These are phyloP conservation scores for Capronia epimyces DNA, from an alignment of 2,329 filamentous ascomycete species.

Conservation along the genomic window DNA sequence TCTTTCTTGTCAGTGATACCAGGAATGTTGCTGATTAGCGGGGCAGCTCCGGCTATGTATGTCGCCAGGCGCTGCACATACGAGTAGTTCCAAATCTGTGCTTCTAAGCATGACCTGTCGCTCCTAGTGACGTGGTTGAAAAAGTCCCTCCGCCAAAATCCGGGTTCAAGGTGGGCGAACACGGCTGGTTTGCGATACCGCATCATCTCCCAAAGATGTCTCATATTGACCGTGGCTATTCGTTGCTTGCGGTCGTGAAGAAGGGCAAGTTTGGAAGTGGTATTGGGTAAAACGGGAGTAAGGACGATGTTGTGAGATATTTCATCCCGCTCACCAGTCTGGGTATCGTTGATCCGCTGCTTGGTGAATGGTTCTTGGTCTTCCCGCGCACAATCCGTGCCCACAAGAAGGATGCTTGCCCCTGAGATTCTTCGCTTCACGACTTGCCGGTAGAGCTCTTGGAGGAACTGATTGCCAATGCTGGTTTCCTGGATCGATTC, in stretches of 20 bases:
- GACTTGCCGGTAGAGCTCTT: constrained; percentile 64
- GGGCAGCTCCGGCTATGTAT: constrained; percentile 39
- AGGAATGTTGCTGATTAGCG: constrained; percentile 42
- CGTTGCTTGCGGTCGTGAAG: constrained; percentile 43
- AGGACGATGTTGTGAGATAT: constrained; percentile 52
- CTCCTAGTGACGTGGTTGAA: constrained; percentile 27
- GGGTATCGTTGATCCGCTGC: constrained; percentile 44
- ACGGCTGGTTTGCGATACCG: constrained; percentile 31
- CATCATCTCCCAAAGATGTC: constrained; percentile 61
- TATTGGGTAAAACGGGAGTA: constrained; percentile 46
- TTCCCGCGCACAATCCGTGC: constrained; percentile 61
- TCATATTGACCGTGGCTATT: constrained; percentile 55
- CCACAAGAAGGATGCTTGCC: constrained; percentile 68
- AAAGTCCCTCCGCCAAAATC: constrained; percentile 30
- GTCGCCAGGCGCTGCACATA: constrained; percentile 57
- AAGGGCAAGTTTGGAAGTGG: constrained; percentile 16
- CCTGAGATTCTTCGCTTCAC: constrained; percentile 67
- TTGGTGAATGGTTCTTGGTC: constrained; percentile 43
- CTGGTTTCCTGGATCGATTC: constrained; percentile 62
- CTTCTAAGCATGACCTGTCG: constrained; percentile 34
- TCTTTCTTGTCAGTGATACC: constrained; percentile 39
- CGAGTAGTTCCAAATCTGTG: constrained; percentile 53
- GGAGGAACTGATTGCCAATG: constrained; percentile 64
- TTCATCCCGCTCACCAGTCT: constrained; percentile 42
- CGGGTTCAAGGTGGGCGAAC: constrained; percentile 20